Evolutionary conservation across 192 early-diverging fungal species (phyloP).

Genomic region (Allomyces arbusculus): DNA sequence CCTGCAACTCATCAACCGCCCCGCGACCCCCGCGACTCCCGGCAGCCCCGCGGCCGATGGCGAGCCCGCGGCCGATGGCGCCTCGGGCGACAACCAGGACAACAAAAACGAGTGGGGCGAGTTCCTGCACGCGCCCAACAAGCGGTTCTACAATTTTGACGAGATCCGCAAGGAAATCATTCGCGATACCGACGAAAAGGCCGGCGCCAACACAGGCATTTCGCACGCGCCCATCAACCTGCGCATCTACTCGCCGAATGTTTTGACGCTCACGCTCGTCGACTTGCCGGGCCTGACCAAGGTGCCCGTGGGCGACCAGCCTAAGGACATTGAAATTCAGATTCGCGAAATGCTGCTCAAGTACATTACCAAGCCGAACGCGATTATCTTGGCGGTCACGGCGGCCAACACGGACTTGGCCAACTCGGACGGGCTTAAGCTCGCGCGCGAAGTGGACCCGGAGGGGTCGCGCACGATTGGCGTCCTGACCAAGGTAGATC

Average conservation of each 20-base stretch:
- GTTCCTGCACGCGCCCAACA: constrained; percentile 92
- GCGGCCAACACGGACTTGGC: constrained; percentile 97
- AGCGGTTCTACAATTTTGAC: constrained; percentile 88
- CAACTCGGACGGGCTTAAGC: constrained; percentile 96
- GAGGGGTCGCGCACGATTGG: constrained; percentile 97
- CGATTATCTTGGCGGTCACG: constrained; percentile 95
- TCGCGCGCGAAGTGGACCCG: constrained; percentile 96
- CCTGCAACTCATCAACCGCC: constrained; percentile 91
- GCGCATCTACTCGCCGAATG: constrained; percentile 92
- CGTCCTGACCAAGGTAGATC: constrained; percentile 96
- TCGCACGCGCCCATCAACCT: constrained; percentile 96
- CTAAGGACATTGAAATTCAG: constrained; percentile 95
- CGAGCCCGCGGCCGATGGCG: constrained; percentile 25
- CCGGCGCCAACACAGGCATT: constrained; percentile 62
- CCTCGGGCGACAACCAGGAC: constrained; percentile 11
- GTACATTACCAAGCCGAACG: constrained; percentile 91
- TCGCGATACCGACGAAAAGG: constrained; percentile 75
- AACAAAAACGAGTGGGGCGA: constrained; percentile 94
- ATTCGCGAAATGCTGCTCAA: constrained; percentile 97
- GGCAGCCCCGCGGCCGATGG: constrained; percentile 12
- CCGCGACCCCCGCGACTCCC: constrained; percentile 14
- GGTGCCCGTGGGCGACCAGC: constrained; percentile 96
- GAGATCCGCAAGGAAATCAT: constrained; percentile 95
- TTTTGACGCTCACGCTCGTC: constrained; percentile 93
- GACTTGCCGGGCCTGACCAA: constrained; percentile 99